phyloP scores from a whole-genome alignment of 2,329 filamentous ascomycete species.

The Colletotrichum chrysophilum region DNA sequence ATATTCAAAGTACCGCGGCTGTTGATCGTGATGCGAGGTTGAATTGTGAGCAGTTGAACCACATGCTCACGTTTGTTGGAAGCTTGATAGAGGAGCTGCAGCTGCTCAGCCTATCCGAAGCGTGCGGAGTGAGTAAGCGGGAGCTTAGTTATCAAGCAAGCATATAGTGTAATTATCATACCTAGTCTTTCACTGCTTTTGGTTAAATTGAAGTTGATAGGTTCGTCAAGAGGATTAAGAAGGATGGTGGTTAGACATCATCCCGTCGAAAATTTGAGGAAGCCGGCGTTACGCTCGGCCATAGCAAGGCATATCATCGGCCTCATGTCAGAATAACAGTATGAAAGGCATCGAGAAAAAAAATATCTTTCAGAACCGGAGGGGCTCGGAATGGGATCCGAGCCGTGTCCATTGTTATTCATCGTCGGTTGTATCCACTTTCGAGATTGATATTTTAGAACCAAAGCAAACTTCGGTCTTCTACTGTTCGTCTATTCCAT shows the following conservation, averaged over 20 bases:
- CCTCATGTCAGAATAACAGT: accelerated
- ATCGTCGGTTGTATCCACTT: accelerated
- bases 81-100: background rate
- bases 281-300: background rate
- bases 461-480: background rate
- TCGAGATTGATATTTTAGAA: background rate
- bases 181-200: background rate
- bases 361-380: accelerated
- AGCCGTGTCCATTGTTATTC: background rate
- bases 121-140: background rate
- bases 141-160: background rate
- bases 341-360: background rate
- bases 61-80: background rate
- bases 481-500: background rate
- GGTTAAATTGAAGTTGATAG: background rate
- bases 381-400: background rate
- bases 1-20: background rate
- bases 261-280: accelerated
- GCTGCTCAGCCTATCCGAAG: background rate
- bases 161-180: background rate
- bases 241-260: background rate
- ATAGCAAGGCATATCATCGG: background rate
- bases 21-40: background rate
- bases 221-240: accelerated
- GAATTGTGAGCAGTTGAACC: background rate